Percentiles rank a stretch among this genome's conserved stretches.
Evolutionary conservation across 345 rosid species (phyloP).

Genomic region (Laguncularia racemosa): DNA sequence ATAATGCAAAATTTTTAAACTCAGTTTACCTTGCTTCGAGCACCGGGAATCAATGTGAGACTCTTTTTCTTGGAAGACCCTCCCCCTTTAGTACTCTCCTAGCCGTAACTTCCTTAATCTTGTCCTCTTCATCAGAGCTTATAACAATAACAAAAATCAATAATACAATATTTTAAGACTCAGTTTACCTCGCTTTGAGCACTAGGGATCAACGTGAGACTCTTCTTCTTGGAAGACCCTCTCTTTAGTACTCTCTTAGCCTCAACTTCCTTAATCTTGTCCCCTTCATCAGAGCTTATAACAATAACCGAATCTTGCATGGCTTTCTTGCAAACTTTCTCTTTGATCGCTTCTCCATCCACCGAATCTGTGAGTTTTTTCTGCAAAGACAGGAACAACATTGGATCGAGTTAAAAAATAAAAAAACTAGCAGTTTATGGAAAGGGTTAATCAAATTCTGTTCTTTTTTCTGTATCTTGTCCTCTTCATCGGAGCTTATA

Average conservation of each 20-base stretch:
- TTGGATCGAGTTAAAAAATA: background rate
- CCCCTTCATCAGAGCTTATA: constrained; percentile 49
- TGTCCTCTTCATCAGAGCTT: constrained; percentile 45
- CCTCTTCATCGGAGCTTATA: constrained; percentile 42
- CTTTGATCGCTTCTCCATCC: constrained; percentile 4
- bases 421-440: no score
- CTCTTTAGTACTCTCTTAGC: constrained; percentile 17
- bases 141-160: constrained; percentile 22
- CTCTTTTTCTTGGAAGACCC: constrained; percentile 27
- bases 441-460: background rate
- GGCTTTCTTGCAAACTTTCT: constrained; percentile 23
- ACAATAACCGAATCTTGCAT: constrained; percentile 31
- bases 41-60: constrained; percentile 51
- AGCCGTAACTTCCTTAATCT: constrained; percentile 20
- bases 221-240: constrained; percentile 22
- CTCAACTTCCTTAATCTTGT: constrained; percentile 21
- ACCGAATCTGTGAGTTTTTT: background rate
- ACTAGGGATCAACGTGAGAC: constrained; percentile 50
- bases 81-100: constrained; percentile 17
- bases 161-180: no score
- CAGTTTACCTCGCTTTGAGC: constrained; percentile 67
- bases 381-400: background rate
- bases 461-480: constrained; percentile 5
- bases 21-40: constrained; percentile 62
- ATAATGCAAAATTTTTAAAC: no score